phyloP scores from a whole-genome alignment of 345 rosid genomes.

The Arabidopsis arenosa region DNA sequence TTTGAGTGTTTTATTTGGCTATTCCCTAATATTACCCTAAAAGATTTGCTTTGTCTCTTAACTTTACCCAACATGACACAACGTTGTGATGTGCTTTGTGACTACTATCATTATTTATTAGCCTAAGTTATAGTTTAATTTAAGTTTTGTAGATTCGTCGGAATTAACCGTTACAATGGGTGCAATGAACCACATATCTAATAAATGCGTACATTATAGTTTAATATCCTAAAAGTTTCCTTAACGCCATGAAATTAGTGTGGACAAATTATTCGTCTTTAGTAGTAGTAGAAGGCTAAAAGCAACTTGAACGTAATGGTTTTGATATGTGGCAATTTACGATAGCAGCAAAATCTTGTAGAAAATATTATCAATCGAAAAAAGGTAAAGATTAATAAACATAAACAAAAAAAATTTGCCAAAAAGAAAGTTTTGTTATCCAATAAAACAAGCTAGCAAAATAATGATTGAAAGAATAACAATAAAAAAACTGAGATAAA shows the following conservation, averaged over 20 bases:
- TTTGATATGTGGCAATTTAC: background rate
- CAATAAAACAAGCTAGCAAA: background rate
- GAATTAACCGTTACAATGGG: slow-evolving; percentile 18
- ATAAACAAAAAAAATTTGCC: background rate
- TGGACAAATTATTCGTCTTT: background rate
- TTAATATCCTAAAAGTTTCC: background rate
- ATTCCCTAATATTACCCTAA: no score
- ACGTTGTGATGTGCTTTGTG: slow-evolving; percentile 27
- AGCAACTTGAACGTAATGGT: background rate
- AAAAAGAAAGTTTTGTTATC: background rate
- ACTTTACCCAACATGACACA: slow-evolving; percentile 21
- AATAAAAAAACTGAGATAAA: background rate
- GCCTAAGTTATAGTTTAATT: background rate
- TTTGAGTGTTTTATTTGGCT: no score
- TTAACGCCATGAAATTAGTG: background rate
- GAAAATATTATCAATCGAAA: background rate
- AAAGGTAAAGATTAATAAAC: background rate
- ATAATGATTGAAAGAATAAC: background rate
- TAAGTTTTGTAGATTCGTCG: slow-evolving; percentile 10
- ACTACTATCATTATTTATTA: slow-evolving; percentile 8
- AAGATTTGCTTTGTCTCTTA: slow-evolving; percentile 27
- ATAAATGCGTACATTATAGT: background rate
- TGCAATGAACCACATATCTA: slow-evolving; percentile 5
- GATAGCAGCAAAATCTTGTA: background rate
- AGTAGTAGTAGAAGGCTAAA: background rate